These are phyloP conservation scores for Eucalyptus virginea DNA, from an alignment of 345 rosid species.

Conservation along the genomic window DNA sequence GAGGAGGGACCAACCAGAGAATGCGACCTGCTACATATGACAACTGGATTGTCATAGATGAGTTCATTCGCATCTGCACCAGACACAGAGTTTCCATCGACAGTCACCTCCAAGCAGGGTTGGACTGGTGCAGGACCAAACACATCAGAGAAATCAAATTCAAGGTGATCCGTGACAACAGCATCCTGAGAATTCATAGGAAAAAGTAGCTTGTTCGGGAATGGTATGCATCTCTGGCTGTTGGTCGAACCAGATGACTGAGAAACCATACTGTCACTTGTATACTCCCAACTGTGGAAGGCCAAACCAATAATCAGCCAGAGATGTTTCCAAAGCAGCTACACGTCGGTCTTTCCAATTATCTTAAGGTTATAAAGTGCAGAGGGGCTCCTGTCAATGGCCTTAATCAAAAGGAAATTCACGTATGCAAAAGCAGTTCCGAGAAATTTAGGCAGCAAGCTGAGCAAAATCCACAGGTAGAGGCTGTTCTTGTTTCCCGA, in stretches of 20 bases:
- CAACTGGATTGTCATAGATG: conserved; percentile 55
- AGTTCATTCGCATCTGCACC: conserved; percentile 21
- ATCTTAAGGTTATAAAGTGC: not conserved
- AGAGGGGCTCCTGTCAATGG: conserved; percentile 31
- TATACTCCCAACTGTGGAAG: not conserved
- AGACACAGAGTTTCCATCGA: conserved; percentile 6
- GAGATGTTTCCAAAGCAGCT: conserved; percentile 1
- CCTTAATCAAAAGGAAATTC: conserved; percentile 41
- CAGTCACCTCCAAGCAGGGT: conserved; percentile 7
- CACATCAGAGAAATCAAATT: conserved; percentile 66
- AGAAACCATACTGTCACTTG: conserved; percentile 37
- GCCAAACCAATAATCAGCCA: not conserved
- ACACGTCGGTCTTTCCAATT: conserved; percentile 1
- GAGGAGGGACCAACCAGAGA: conserved; percentile 89
- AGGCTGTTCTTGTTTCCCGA: conserved; percentile 74
- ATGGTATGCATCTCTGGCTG: conserved; percentile 9
- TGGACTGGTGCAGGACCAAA: conserved; percentile 56
- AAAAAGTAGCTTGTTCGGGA: conserved; percentile 16
- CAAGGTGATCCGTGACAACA: conserved; percentile 28
- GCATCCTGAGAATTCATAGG: conserved; percentile 25
- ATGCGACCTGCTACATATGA: conserved; percentile 70
- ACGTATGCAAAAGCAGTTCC: conserved; percentile 36
- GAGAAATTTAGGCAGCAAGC: conserved; percentile 63
- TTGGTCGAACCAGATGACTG: conserved; percentile 22
- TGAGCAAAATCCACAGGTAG: conserved; percentile 53